Conservation (phyloP, 768 basidiomycete species). For the Hebeloma cylindrosporum region DNA sequence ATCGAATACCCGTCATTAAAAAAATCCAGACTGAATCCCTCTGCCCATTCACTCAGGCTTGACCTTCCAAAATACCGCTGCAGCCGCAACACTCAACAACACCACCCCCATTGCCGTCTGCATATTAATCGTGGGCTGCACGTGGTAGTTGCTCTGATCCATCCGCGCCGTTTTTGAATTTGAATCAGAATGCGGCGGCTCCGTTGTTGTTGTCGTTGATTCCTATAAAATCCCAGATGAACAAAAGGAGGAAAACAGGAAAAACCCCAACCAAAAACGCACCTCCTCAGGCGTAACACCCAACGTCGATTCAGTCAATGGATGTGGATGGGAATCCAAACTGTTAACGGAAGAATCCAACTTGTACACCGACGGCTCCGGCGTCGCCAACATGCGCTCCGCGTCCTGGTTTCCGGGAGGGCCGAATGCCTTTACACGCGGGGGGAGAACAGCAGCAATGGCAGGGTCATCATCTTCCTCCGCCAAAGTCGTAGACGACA, state of each 20-base stretch:
- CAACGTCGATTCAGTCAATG: background rate
- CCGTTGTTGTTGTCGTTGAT: conserved; percentile 4
- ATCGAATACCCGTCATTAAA: no score
- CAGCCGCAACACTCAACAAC: conserved; percentile 65
- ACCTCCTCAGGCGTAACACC: background rate
- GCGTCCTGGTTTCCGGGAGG: conserved; percentile 20
- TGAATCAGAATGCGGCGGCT: background rate
- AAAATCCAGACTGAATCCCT: no score
- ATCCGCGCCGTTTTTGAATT: background rate
- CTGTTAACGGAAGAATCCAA: conserved; percentile 14
- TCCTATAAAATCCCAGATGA: conserved; percentile 3
- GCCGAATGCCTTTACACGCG: conserved; percentile 9
- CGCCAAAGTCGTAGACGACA: conserved; percentile 15
- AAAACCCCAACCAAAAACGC: background rate
- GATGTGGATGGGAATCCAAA: conserved; percentile 10
- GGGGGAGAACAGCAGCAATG: conserved; percentile 22
- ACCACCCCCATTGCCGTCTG: conserved; percentile 64
- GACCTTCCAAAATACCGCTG: conserved; percentile 72
- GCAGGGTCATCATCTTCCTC: conserved; percentile 25
- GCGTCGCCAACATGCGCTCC: conserved; percentile 27
- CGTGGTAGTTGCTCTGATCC: background rate
- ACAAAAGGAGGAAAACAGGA: conserved; percentile 4
- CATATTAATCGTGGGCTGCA: conserved; percentile 32
- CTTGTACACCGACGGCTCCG: conserved; percentile 28
- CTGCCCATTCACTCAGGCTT: no score